Evolutionary conservation across 2,329 filamentous ascomycete genomes (phyloP), one percentile per base, ranked within the genome.

Genomic region (Lizonia empirigonia): DNA sequence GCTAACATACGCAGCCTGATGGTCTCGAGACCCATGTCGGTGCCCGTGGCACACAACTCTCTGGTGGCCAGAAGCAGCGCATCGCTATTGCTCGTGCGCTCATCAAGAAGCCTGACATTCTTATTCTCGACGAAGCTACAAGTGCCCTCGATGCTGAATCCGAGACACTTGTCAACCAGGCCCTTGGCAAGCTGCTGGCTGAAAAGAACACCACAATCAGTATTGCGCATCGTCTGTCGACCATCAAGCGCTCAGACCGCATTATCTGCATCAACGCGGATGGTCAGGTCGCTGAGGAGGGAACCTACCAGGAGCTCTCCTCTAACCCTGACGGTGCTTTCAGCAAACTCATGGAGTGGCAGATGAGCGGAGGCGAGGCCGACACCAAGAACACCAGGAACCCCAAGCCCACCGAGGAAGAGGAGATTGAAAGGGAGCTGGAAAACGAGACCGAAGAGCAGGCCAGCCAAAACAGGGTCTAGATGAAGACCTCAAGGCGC

Each of bases 301-400:
- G 94, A 49, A 88, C 87, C 50, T 99, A 96, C 71, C 77, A 81
- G 19, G 83, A 91, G 58, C 82, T 99, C 18, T 89, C 87, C 44
- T 79, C 82, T 5, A 85, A 90, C 53, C 82, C 83, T 13, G 78
- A 88, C 8, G 95, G 93, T 44, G 91, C 92, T 2, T 99, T 99
- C 69, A 93, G 87, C 64, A 94, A 89, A 76, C 80, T 99, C 44
- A 99, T 99, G 94, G 93, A 97, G 75, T 97, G 92, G 92, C 94
- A 99, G 76, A 89, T 97, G 85, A 94, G 83, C 64, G 93, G 92
- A 10, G 88, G 89, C 7, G 91, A 96, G 26, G 56, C 58, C 7
- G 63, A 63, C 15, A 36, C 58, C 1, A 61, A 60, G 36, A 53
- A 61, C 40, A 33, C 29, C 19, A 58, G 51, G 42, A 71, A 62